These are phyloP conservation scores for Penicillium aurantiogriseum DNA, from an alignment of 2,329 filamentous ascomycete species.

Conservation along the genomic window DNA sequence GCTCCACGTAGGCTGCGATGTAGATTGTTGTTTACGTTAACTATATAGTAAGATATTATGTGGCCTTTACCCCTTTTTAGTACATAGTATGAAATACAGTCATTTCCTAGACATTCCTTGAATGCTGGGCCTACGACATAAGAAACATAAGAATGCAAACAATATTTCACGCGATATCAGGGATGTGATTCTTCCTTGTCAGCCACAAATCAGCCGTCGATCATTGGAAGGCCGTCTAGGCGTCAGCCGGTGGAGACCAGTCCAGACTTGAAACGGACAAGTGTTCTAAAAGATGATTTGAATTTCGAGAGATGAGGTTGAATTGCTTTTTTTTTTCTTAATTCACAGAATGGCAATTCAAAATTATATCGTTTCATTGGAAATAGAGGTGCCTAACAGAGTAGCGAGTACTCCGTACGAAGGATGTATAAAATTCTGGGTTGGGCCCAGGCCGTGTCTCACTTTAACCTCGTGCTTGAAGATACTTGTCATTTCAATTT, in stretches of 20 bases:
- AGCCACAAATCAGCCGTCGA: not conserved
- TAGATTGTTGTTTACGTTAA: not conserved
- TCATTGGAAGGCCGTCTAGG: not conserved
- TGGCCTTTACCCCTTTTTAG: not conserved
- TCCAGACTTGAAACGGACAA: slow-evolving; percentile 10
- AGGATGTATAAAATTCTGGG: not conserved
- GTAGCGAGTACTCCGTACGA: no score
- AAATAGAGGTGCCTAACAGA: not conserved
- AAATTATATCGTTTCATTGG: not conserved
- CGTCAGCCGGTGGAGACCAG: not conserved
- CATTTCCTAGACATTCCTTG: not conserved
- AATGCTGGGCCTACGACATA: not conserved
- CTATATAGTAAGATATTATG: not conserved
- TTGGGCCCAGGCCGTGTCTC: not conserved
- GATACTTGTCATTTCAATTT: not conserved
- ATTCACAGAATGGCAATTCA: not conserved
- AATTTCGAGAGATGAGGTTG: not conserved
- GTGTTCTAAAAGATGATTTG: not conserved
- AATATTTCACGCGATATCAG: not conserved
- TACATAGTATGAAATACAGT: not conserved
- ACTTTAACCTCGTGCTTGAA: not conserved
- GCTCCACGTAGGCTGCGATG: no score
- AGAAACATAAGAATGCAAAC: not conserved
- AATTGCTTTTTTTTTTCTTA: not conserved
- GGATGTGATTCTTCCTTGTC: not conserved